These are phyloP conservation scores for Mitragyna speciosa DNA, from an alignment of 257 asterid genomes.

Conservation along the genomic window DNA sequence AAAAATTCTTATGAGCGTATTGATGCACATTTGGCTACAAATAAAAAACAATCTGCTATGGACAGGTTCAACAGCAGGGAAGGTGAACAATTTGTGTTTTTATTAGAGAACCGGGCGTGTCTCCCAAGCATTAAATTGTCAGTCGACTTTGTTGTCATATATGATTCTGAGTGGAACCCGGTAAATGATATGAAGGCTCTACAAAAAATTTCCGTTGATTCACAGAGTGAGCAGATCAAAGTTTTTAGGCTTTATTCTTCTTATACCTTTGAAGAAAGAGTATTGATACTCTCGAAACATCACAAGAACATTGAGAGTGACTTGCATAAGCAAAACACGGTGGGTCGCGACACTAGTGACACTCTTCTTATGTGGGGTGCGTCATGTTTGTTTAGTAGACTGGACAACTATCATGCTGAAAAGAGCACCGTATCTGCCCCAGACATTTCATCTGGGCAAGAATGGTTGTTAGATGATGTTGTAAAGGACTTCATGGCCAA, in stretches of 20 bases:
- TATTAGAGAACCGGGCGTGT: constrained; percentile 88
- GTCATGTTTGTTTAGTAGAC: constrained; percentile 55
- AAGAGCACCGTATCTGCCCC: constrained; percentile 29
- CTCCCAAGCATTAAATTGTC: constrained; percentile 51
- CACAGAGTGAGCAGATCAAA: constrained; percentile 53
- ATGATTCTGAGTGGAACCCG: constrained; percentile 77
- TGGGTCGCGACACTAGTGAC: constrained; percentile 47
- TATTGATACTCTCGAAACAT: constrained; percentile 64
- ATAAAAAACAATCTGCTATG: constrained; percentile 71
- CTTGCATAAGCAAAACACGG: constrained; percentile 33
- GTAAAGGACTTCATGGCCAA: constrained; percentile 52
- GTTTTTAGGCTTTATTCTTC: constrained; percentile 79
- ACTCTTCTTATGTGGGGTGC: constrained; percentile 88
- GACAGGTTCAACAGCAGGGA: constrained; percentile 66
- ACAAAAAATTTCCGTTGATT: constrained; percentile 58
- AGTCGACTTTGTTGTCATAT: constrained; percentile 62
- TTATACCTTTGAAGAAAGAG: constrained; percentile 74
- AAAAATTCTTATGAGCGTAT: constrained; percentile 60
- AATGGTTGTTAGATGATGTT: constrained; percentile 45
- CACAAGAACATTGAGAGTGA: constrained; percentile 44
- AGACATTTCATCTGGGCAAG: constrained; percentile 43
- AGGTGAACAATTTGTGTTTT: constrained; percentile 63
- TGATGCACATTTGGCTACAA: constrained; percentile 37
- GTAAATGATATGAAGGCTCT: constrained; percentile 68
- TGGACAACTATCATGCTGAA: constrained; percentile 66